Base-by-base conservation (phyloP, 495 filamentous ascomycete genomes). In the Penicillium daleae region DNA sequence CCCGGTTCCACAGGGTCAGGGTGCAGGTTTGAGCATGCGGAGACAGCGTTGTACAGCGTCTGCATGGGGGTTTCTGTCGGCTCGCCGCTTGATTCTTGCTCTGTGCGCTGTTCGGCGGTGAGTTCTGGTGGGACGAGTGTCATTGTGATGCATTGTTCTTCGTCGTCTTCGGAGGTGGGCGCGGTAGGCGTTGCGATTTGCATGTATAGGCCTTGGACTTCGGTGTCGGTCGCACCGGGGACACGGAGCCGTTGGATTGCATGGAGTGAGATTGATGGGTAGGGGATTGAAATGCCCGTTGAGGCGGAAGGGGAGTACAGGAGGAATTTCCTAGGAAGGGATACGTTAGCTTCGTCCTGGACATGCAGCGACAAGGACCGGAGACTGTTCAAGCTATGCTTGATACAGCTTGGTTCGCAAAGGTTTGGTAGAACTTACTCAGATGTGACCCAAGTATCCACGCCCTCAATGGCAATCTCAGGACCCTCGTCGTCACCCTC, bases 231-330 rank as follows among this genome's bases (percentile, higher is more conserved):
- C 19, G 70, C 67, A 50, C 70, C 65, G 10, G 76, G 78, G 62
- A 84, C 74, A 49, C 67, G 73, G n/a, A 81, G 77, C 57, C 84
- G 84, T 74, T 93, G 89, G 74, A 93, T 86, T 9, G 93, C 95
- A 75, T 99, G 95, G 10, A 98, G 86, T 31, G 89, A 90, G 70
- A 99, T 92, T 33, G 87, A 77, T 4, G 90, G 92, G 80, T 97
- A 99, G 15, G 92, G 90, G 61, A 99, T 92, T 40, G 87, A 83
- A 54, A 97, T 69, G 54, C 93, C 93, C 3, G 74, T 76, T 33
- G 80, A 76, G 49, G 78, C 79, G 21, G 83, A 56, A 51, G 84
- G 75, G 71, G 86, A 89, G 80, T 86, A 94, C 64, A 96, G 76
- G 49, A 86, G 85, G 62, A 97, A 81, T 76, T 88, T 87, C 54